Percentiles rank a stretch among this genome's conserved stretches.
phyloP scores from a whole-genome alignment of 1,284 basidiomycete species.

The Cutaneotrichosporon cavernicola region DNA sequence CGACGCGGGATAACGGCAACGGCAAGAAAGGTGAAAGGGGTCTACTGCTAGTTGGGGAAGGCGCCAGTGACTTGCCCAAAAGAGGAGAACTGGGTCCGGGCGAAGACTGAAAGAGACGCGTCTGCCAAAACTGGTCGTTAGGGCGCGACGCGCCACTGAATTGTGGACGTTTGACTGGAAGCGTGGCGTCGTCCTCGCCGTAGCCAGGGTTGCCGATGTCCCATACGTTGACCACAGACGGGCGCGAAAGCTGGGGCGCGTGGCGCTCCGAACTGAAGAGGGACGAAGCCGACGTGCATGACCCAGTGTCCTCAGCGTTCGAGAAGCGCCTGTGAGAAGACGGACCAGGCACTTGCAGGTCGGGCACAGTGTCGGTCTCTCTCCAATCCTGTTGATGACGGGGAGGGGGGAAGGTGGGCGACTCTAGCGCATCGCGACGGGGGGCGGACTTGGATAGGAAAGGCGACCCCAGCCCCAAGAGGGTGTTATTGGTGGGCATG shows the following conservation, averaged over 20 bases:
- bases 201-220: slow-evolving; percentile 24
- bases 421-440: slow-evolving; percentile 2
- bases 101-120: slow-evolving; percentile 3
- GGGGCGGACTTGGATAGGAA: slow-evolving; percentile 32
- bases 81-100: slow-evolving; percentile 8
- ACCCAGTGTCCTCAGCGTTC: slow-evolving; percentile 40
- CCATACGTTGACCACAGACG: slow-evolving; percentile 36
- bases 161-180: slow-evolving; percentile 28
- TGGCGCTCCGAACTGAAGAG: slow-evolving; percentile 34
- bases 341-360: not conserved
- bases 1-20: slow-evolving; percentile 5
- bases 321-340: slow-evolving; percentile 8
- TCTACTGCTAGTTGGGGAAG: slow-evolving; percentile 8
- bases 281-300: slow-evolving; percentile 42
- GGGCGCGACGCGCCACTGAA: slow-evolving; percentile 15
- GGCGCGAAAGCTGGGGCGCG: slow-evolving; percentile 17
- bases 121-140: slow-evolving; percentile 1
- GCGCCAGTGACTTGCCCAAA: slow-evolving; percentile 1
- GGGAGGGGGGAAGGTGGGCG: slow-evolving; percentile 6
- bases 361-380: slow-evolving; percentile 10
- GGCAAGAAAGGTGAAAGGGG: not conserved
- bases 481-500: slow-evolving; percentile 36
- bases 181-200: slow-evolving; percentile 23
- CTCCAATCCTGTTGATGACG: slow-evolving; percentile 15
- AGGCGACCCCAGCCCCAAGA: slow-evolving; percentile 38